Percentiles rank a stretch among this genome's conserved stretches.
Conservation (phyloP, 257 asterid species). For the Forsythia suspensa region DNA sequence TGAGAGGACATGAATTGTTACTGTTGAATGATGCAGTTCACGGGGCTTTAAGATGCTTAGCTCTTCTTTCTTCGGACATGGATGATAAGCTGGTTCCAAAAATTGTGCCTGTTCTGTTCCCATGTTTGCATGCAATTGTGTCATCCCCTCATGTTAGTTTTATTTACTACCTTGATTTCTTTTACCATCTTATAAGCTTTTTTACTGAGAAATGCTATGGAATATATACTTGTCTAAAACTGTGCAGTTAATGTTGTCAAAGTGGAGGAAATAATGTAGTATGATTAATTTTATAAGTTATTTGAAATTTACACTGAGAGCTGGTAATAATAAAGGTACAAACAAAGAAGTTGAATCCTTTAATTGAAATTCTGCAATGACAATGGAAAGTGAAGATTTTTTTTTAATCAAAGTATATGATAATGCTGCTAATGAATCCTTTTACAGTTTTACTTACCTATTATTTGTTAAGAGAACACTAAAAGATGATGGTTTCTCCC, state of each 20-base stretch:
- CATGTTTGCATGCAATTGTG: slow-evolving; percentile 70
- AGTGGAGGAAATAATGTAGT: background rate
- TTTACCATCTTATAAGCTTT: slow-evolving; percentile 11
- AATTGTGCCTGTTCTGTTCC: slow-evolving; percentile 76
- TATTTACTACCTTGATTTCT: slow-evolving; percentile 16
- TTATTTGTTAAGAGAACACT: no score
- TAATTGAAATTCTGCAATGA: no score
- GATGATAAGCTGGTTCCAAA: slow-evolving; percentile 86
- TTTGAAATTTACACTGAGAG: background rate
- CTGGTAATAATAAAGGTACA: background rate
- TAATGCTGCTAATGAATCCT: no score
- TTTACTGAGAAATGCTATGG: background rate
- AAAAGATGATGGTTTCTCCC: background rate
- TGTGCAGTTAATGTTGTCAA: background rate
- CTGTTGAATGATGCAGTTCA: slow-evolving; percentile 57
- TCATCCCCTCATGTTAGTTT: slow-evolving; percentile 86
- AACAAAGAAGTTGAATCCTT: background rate
- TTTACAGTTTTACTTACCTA: no score
- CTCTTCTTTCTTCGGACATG: slow-evolving; percentile 85
- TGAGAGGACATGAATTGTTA: slow-evolving; percentile 8
- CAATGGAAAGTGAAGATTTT: no score
- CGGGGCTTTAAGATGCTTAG: slow-evolving; percentile 93
- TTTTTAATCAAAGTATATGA: no score
- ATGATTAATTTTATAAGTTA: background rate
- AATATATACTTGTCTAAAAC: slow-evolving; percentile 9